These are phyloP conservation scores for Danielozyma ontarioensis DNA, from an alignment of 805 yeast species.

Conservation along the genomic window DNA sequence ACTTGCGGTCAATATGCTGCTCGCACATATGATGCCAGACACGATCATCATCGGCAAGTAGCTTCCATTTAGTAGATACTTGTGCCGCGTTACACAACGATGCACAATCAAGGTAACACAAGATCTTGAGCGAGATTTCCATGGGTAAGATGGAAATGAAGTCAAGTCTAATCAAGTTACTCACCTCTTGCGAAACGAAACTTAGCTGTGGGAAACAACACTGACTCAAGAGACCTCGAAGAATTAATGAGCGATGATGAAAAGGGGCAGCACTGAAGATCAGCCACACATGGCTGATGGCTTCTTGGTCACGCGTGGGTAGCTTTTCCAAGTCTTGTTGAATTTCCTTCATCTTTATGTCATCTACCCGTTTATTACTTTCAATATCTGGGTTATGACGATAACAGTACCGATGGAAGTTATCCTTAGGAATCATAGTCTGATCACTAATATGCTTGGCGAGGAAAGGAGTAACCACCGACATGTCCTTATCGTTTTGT, in stretches of 20 bases:
- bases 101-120: constrained; percentile 86
- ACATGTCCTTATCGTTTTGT: constrained; percentile 14
- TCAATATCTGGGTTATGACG: constrained; percentile 88
- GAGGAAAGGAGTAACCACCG: constrained; percentile 37
- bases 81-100: constrained; percentile 93
- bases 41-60: constrained; percentile 88
- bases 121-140: constrained; percentile 77
- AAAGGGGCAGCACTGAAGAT: constrained; percentile 71
- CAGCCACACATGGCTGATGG: constrained; percentile 79
- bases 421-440: constrained; percentile 41
- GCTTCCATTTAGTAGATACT: constrained; percentile 83
- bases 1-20: constrained; percentile 94
- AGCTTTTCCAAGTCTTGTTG: constrained; percentile 55
- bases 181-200: constrained; percentile 75
- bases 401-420: constrained; percentile 73
- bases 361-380: constrained; percentile 66
- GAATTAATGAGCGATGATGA: constrained; percentile 64
- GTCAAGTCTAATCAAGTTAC: constrained; percentile 78
- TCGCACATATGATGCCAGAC: constrained; percentile 99
- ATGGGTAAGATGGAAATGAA: constrained; percentile 80
- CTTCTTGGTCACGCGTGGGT: constrained; percentile 67
- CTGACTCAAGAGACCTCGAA: constrained; percentile 79
- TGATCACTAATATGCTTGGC: constrained; percentile 39
- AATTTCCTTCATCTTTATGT: constrained; percentile 54
- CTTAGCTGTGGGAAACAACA: constrained; percentile 95